phyloP scores from a whole-genome alignment of 169 alveolate species.

The Babesia bovis region DNA sequence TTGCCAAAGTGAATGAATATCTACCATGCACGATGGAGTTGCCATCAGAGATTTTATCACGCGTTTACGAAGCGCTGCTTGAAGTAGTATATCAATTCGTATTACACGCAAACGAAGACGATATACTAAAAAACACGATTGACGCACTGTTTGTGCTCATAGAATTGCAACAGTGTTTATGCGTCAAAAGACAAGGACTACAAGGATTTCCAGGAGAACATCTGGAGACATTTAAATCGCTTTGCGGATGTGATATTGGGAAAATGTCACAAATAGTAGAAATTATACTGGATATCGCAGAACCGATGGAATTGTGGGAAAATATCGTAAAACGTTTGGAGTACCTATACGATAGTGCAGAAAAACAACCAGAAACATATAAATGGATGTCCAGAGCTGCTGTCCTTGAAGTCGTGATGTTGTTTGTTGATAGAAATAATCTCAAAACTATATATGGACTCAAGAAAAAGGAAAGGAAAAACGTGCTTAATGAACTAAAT shows the following conservation, averaged over 20 bases:
- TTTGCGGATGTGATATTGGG: constrained; percentile 17
- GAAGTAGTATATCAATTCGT: background rate
- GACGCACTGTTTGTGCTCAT: constrained; percentile 12
- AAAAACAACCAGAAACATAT: constrained; percentile 1
- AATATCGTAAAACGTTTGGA: background rate
- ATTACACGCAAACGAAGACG: background rate
- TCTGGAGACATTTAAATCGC: constrained; percentile 16
- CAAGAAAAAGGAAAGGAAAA: constrained; percentile 13
- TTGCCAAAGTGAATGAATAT: background rate
- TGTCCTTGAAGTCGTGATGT: constrained; percentile 12
- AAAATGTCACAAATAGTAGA: background rate
- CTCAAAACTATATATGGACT: constrained; percentile 15
- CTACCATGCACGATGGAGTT: background rate
- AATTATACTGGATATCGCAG: background rate
- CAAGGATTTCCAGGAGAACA: constrained; percentile 18
- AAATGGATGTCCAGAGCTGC: constrained; percentile 18
- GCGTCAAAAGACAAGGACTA: constrained; percentile 3
- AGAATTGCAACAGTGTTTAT: constrained; percentile 12
- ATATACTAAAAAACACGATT: constrained; percentile 1
- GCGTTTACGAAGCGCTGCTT: background rate
- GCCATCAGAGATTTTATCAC: background rate
- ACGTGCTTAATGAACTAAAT: background rate
- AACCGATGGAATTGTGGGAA: constrained; percentile 9
- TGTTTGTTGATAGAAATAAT: constrained; percentile 10
- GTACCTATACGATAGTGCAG: constrained; percentile 1